A percentile compares a stretch with the other conserved stretches of the same genome.
Evolutionary conservation across 306 rosid species (phyloP).

Genomic region (Cicer judaicum): DNA sequence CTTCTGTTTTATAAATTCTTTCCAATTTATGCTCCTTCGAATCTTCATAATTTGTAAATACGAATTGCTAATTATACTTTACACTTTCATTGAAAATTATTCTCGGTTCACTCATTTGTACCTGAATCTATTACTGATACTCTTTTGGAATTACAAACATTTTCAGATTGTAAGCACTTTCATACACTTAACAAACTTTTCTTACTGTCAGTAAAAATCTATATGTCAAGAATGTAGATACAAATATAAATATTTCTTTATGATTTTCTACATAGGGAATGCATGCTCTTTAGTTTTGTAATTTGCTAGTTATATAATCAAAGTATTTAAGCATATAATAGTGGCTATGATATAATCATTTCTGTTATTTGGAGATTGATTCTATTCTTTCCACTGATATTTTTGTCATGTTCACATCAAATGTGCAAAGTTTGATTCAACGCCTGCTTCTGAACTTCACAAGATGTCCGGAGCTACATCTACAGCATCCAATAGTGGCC

Average conservation of each 20-base stretch:
- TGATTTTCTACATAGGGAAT: constrained; percentile 8
- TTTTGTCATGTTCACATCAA: background rate
- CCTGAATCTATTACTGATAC: too few relatives aligned
- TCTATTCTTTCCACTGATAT: background rate
- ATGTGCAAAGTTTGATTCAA: constrained; percentile 46
- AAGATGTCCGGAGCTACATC: constrained; percentile 73
- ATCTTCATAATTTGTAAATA: background rate
- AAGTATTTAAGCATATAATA: constrained; percentile 3
- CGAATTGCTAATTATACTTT: background rate
- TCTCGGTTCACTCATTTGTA: too few relatives aligned
- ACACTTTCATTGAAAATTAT: too few relatives aligned
- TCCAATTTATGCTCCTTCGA: background rate
- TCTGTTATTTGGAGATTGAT: constrained; percentile 37
- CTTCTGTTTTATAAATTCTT: too few relatives aligned
- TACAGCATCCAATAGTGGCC: constrained; percentile 52
- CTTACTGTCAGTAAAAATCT: background rate
- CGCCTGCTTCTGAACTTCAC: constrained; percentile 53
- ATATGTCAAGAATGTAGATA: too few relatives aligned
- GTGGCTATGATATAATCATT: background rate
- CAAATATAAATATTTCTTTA: background rate
- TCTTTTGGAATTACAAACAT: background rate
- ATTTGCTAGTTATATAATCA: constrained; percentile 5
- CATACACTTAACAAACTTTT: background rate
- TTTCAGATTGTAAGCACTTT: background rate
- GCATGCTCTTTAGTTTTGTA: background rate